Evolutionary conservation across 768 basidiomycete species (phyloP), one percentile per base, ranked within the genome.

Genomic region (Strobilomyces confusus): DNA sequence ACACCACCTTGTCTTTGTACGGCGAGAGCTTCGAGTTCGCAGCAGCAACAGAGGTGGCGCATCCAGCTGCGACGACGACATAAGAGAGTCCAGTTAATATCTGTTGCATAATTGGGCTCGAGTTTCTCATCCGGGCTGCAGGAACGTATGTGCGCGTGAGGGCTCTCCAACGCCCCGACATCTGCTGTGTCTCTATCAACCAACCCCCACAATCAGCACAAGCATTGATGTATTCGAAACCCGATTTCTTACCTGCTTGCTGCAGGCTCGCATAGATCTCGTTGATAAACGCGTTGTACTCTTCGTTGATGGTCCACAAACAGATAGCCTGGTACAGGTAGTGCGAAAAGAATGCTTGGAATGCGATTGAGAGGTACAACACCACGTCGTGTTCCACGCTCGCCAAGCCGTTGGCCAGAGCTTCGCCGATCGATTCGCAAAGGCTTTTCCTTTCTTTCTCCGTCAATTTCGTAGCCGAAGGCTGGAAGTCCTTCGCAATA

Each of bases 241-340:
- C 30, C 8, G 3, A 34, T 8, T 25, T 19, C 49, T 19, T 48
- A 55, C 58, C 58, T 26, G 36, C n/a, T 23, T 33, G 29, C 13
- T 55, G 57, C 19, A 59, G 17, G 6, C 25, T 20, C 32, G 45
- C 38, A 29, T 59, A 59, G n/a, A 54, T 59, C 29, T 34, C 14
- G 14, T 41, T 33, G 33, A 59, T 46, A 22, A 59, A 48, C 0
- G 41, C 20, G 15, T 51, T 43, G 38, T 23, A 26, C 2, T 19
- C 58, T 5, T 37, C 32, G 20, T 59, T 19, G 34, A 22, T 23
- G 22, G 57, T 59, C 58, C 58, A 59, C 22, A 57, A 59, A 5
- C 52, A 59, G 7, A 59, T 30, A 30, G 51, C n/a, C 17, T 12
- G 26, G 22, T 17, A 17, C 1, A 59, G 3, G 22, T 51, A 40